phyloP scores from a whole-genome alignment of 306 rosid genomes.

The Dalbergia oliveri region DNA sequence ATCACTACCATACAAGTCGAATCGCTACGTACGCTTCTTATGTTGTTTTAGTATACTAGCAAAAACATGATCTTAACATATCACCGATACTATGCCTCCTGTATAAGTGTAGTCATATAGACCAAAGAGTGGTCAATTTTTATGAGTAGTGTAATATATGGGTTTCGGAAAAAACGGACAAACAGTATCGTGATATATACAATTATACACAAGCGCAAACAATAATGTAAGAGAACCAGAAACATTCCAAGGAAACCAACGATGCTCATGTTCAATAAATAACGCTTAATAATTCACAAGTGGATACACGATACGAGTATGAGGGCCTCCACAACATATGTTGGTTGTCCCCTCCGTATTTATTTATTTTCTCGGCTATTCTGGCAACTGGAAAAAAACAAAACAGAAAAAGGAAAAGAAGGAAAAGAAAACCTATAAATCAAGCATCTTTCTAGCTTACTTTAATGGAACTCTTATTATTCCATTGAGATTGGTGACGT shows the following conservation, averaged over 20 bases:
- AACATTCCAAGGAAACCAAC: constrained; percentile 38
- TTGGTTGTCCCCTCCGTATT: constrained; percentile 1
- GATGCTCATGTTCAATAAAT: constrained; percentile 1
- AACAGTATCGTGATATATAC: constrained; percentile 22
- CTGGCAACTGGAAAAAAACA: not conserved
- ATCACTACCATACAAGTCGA: too few species aligned
- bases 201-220: constrained; percentile 16
- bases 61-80: constrained; percentile 42
- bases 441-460: constrained; percentile 38
- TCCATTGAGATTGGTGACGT: not conserved
- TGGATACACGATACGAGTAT: not conserved
- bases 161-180: constrained; percentile 26
- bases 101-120: constrained; percentile 8
- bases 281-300: constrained; percentile 38
- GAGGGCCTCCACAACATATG: constrained; percentile 35
- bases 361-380: not conserved
- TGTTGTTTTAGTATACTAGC: too few species aligned
- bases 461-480: constrained; percentile 31
- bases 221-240: constrained; percentile 31
- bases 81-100: constrained; percentile 39
- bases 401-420: not conserved
- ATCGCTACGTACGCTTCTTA: too few species aligned
- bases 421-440: not conserved
- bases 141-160: not conserved
- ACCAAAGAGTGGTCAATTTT: constrained; percentile 32